Conservation (phyloP, 441 rosid genomes). For the Aleurites moluccanus region DNA sequence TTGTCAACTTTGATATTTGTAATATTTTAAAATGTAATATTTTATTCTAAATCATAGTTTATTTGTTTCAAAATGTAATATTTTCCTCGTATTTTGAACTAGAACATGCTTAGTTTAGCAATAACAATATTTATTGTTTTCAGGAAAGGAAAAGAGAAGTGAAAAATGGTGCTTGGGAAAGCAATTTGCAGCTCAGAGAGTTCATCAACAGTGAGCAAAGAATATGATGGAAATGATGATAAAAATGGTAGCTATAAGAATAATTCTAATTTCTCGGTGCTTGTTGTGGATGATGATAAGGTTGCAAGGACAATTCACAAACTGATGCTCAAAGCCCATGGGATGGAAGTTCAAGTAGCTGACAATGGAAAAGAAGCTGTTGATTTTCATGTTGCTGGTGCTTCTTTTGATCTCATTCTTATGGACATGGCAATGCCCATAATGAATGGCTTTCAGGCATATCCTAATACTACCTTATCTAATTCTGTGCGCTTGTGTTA, state of each 20-base stretch:
- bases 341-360: constrained; percentile 34
- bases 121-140: background rate
- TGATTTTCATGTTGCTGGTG: constrained; percentile 38
- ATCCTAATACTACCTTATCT: too few relatives aligned
- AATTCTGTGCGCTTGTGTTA: too few relatives aligned
- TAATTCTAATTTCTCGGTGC: background rate
- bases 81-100: too few relatives aligned
- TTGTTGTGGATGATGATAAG: background rate
- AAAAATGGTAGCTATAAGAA: background rate
- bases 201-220: background rate
- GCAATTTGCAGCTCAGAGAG: background rate
- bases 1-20: too few relatives aligned
- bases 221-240: background rate
- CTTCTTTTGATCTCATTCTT: constrained; percentile 53
- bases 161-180: background rate
- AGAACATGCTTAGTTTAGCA: background rate
- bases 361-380: constrained; percentile 55
- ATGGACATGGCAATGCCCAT: constrained; percentile 70
- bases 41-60: too few relatives aligned
- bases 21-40: too few relatives aligned
- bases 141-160: background rate
- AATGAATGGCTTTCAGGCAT: constrained; percentile 58
- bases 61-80: too few relatives aligned
- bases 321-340: constrained; percentile 27
- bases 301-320: background rate